Evolutionary conservation across 768 basidiomycete genomes (phyloP).

Genomic region (Kwoniella shandongensis): DNA sequence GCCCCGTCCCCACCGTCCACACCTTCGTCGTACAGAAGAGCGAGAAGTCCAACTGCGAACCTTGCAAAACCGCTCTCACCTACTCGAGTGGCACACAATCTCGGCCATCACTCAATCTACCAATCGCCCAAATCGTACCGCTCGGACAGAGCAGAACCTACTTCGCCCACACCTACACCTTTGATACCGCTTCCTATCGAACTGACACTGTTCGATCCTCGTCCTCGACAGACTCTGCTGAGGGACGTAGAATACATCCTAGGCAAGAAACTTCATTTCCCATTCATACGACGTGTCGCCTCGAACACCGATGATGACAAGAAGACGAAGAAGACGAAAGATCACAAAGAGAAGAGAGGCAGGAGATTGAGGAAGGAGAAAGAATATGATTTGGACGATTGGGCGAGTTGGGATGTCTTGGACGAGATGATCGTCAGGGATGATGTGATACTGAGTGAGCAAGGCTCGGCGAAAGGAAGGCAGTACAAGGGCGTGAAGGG

Average conservation of each 20-base stretch:
- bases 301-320: slow-evolving; percentile 1
- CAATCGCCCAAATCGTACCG: too few species aligned
- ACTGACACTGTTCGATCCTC: slow-evolving; percentile 31
- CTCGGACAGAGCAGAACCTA: too few species aligned
- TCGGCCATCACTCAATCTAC: too few species aligned
- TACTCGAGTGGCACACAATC: neutral
- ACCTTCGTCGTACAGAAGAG: neutral
- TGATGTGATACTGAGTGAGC: slow-evolving; percentile 17
- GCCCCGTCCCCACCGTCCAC: slow-evolving; percentile 3
- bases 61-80: slow-evolving; percentile 14
- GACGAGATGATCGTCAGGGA: neutral
- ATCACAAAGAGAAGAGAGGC: slow-evolving; percentile 10
- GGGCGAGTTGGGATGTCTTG: slow-evolving; percentile 2
- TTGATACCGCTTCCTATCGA: slow-evolving; percentile 21
- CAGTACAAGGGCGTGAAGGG: slow-evolving; percentile 30
- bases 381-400: slow-evolving; percentile 26
- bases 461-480: slow-evolving; percentile 6
- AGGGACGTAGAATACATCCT: slow-evolving; percentile 39
- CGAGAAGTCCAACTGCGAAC: slow-evolving; percentile 2
- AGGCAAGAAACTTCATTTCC: slow-evolving; percentile 38
- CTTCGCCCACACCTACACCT: too few species aligned
- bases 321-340: slow-evolving; percentile 9
- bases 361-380: slow-evolving; percentile 24
- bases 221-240: slow-evolving; percentile 30
- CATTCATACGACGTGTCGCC: slow-evolving; percentile 19